A percentile compares a stretch with the other conserved stretches of the same genome.
phyloP scores from a whole-genome alignment of 2,329 filamentous ascomycete genomes.

The Aureobasidium sp. region DNA sequence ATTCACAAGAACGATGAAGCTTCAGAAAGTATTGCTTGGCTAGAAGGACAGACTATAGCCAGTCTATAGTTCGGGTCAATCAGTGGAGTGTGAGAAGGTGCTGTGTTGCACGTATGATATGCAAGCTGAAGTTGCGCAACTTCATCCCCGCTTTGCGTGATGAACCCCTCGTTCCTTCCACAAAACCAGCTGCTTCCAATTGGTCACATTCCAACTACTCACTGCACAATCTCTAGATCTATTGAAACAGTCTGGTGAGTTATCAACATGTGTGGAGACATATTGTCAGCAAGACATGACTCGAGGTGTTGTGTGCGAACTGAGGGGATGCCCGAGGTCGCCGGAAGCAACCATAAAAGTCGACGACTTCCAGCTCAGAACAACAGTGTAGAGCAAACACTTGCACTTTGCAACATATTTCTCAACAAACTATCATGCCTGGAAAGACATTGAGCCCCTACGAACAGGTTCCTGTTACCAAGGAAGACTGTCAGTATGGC shows the following conservation, averaged over 20 bases:
- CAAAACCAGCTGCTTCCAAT: background rate
- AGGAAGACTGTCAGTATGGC: slow-evolving; percentile 21
- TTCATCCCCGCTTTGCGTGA: slow-evolving; percentile 9
- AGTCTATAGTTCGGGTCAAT: too few species aligned
- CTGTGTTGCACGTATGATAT: background rate
- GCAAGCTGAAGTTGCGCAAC: slow-evolving; percentile 4
- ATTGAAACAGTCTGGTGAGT: background rate
- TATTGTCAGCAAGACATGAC: background rate
- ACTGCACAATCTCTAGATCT: background rate
- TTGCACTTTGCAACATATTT: background rate
- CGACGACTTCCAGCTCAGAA: background rate
- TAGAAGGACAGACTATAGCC: background rate
- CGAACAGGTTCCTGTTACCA: slow-evolving; percentile 28
- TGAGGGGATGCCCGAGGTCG: background rate
- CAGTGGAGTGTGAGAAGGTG: background rate
- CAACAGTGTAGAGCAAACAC: background rate
- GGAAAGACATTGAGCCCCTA: slow-evolving; percentile 21
- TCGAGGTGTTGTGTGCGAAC: background rate
- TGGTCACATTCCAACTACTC: background rate
- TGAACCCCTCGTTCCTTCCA: background rate
- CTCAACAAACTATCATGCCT: slow-evolving; percentile 15
- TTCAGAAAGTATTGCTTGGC: background rate
- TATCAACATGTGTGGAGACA: background rate
- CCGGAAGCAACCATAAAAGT: background rate
- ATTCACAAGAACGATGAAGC: background rate